Base-by-base conservation (phyloP, 805 yeast species). In the Kluyveromyces siamensis region DNA sequence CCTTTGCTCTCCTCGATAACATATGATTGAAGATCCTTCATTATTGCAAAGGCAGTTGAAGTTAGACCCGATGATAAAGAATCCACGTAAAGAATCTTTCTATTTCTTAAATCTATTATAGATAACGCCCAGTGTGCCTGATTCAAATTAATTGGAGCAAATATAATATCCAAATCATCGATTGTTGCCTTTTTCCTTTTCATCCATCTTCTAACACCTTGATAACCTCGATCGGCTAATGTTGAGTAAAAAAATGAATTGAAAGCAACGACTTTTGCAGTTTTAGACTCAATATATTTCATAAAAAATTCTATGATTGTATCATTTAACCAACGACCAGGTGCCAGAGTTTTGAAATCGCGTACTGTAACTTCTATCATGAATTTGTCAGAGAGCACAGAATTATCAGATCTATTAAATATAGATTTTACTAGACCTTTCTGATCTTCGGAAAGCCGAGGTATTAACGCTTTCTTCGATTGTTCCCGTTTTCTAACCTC, bases 111-210 rank as follows among this genome's bases (percentile, higher is more conserved):
- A 64, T 93, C 83, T 19, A 91, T 73, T 38, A 83, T 84, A 0
- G 91, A 89, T 27, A 89, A 68, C 1, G 95, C 93, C 99, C 99
- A 93, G 66, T 93, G 99, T 1, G 90, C 77, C 48, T 81, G 80
- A 67, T 78, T 75, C 21, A 85, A 71, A 58, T 93, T 93, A n/a
- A 93, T 82, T 0, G 99, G 99, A 9, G 86, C 81, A 52, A 91
- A 73, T 10, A 93, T 73, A 51, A 77, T 71, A 41, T 83, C 84
- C 55, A 85, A 70, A 41, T 76, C 73, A 3, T 79, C 73, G 8
- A 91, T 80, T 52, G 82, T 76, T 46, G 79, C 74, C 55, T 84
- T 83, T 49, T 84, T 81, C 45, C 91, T 75, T 56, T 81, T 84
- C 53, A 93, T 83, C 96, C 96, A 88, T 54, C 87, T 72, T 27